Evolutionary conservation across 805 yeast genomes (phyloP).

Genomic region (Candida boleticola): DNA sequence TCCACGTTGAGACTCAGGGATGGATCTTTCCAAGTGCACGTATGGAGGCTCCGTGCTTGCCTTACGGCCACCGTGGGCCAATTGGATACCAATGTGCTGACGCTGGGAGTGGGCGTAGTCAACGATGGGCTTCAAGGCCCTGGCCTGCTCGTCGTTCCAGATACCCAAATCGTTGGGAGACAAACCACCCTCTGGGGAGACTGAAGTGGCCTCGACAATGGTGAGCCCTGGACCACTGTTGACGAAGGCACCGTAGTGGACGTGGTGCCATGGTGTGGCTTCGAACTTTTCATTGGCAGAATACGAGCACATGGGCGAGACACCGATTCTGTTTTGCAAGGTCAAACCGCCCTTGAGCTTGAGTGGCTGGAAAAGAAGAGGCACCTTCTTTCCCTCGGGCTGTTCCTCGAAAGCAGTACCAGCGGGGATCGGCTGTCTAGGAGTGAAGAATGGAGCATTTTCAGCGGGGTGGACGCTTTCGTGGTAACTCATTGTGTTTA

Average conservation of each 20-base stretch:
- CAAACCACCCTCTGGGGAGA: constrained; percentile 38
- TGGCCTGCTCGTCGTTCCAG: constrained; percentile 50
- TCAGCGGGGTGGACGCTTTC: neutral
- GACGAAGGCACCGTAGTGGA: constrained; percentile 49
- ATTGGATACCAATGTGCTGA: constrained; percentile 49
- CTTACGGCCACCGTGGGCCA: constrained; percentile 57
- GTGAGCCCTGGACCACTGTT: constrained; percentile 49
- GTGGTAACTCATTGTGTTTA: neutral
- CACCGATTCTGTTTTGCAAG: constrained; percentile 52
- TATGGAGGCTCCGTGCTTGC: constrained; percentile 30
- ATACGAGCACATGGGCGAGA: constrained; percentile 57
- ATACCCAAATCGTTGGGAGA: constrained; percentile 49
- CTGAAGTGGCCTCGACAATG: constrained; percentile 46
- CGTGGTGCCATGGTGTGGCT: constrained; percentile 46
- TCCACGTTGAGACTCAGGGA: constrained; percentile 35
- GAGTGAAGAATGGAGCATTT: constrained; percentile 3
- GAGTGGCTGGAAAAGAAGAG: constrained; percentile 44
- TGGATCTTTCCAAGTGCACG: constrained; percentile 26
- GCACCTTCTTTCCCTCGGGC: constrained; percentile 20
- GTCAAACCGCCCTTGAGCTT: constrained; percentile 32
- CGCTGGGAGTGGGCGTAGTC: constrained; percentile 47
- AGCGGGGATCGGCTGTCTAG: constrained; percentile 21
- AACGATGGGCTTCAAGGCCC: constrained; percentile 35
- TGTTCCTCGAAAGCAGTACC: constrained; percentile 28
- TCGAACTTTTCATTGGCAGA: constrained; percentile 39